Percentiles rank a stretch among this genome's conserved stretches.
Conservation (phyloP, 306 rosid genomes). For the Trifolium subterraneum region DNA sequence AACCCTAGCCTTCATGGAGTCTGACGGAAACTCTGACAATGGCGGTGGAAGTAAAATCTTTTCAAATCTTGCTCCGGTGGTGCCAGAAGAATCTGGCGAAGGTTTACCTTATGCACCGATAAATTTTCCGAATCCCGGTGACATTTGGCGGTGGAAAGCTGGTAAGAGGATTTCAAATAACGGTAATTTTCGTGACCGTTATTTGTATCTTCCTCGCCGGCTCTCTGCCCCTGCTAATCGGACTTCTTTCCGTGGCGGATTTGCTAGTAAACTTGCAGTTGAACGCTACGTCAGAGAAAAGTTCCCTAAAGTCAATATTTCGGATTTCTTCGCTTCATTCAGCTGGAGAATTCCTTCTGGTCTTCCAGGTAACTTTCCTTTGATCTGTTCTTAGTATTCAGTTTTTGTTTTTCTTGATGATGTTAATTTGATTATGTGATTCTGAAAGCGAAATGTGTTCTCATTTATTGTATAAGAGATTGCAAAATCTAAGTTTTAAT, state of each 20-base stretch:
- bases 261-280: constrained; percentile 71
- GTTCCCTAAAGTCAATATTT: constrained; percentile 50
- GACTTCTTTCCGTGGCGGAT: constrained; percentile 16
- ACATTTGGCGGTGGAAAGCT: constrained; percentile 72
- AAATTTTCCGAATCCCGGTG: constrained; percentile 78
- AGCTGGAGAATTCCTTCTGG: constrained; percentile 74
- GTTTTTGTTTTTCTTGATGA: not conserved
- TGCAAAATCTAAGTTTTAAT: too few relatives aligned
- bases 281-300: constrained; percentile 52
- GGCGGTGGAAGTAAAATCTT: constrained; percentile 11
- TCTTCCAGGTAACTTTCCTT: constrained; percentile 49
- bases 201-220: constrained; percentile 64
- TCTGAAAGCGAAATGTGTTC: not conserved
- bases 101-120: constrained; percentile 82
- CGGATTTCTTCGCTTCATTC: constrained; percentile 65
- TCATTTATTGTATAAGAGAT: too few relatives aligned
- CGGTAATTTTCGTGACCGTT: constrained; percentile 69
- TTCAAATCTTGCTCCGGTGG: constrained; percentile 45
- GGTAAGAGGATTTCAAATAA: constrained; percentile 59
- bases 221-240: constrained; percentile 20
- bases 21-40: not conserved
- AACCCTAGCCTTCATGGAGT: too few relatives aligned
- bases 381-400: not conserved
- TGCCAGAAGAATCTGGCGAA: constrained; percentile 56
- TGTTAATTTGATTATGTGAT: not conserved